These are phyloP conservation scores for Eutrema japonicum DNA, from an alignment of 345 rosid genomes.

Conservation along the genomic window DNA sequence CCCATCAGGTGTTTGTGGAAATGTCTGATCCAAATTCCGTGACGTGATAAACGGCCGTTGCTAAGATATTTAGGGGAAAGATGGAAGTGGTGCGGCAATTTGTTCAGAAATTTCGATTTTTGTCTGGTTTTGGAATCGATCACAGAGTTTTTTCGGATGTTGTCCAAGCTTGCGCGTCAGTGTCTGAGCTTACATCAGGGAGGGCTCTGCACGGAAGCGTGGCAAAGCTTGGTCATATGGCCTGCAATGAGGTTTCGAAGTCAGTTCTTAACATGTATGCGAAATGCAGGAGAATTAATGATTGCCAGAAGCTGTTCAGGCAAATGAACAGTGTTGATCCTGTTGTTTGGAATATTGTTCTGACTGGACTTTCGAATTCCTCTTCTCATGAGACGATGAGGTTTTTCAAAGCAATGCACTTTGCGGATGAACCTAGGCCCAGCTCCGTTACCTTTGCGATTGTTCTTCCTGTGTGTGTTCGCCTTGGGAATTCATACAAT, in stretches of 20 bases:
- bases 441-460: conserved; percentile 65
- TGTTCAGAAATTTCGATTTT: conserved; percentile 44
- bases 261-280: conserved; percentile 81
- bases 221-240: conserved; percentile 56
- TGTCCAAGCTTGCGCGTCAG: conserved; percentile 65
- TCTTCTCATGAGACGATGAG: conserved; percentile 50
- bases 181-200: conserved; percentile 53
- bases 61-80: conserved; percentile 32
- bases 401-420: conserved; percentile 58
- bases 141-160: conserved; percentile 54
- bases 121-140: conserved; percentile 46
- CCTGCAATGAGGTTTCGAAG: conserved; percentile 62
- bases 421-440: conserved; percentile 52
- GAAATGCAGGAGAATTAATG: conserved; percentile 60
- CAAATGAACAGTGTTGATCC: conserved; percentile 59
- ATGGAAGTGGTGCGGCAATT: conserved; percentile 50
- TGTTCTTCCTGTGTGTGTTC: conserved; percentile 75
- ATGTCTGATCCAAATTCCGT: conserved; percentile 48
- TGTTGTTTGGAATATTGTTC: conserved; percentile 79
- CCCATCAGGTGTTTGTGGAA: conserved; percentile 47
- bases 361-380: conserved; percentile 67
- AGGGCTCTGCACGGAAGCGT: conserved; percentile 56
- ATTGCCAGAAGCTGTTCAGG: conserved; percentile 60
- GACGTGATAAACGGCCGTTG: conserved; percentile 32
- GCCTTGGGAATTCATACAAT: conserved; percentile 49